Evolutionary conservation across 78 protist genomes (phyloP).

Genomic region (Pirum gemmata): DNA sequence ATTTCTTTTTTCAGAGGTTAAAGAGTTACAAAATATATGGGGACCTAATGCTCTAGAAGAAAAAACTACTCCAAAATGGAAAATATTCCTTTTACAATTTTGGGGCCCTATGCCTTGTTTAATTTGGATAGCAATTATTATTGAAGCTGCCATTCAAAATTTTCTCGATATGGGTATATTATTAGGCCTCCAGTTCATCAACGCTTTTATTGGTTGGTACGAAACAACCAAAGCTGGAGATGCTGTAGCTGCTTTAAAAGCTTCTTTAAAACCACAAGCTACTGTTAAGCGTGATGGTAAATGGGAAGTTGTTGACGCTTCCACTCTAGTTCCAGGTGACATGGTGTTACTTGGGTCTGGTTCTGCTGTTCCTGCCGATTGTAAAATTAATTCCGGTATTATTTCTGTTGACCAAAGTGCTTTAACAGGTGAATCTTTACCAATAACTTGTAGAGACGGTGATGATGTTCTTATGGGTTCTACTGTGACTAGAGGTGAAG

Average conservation of each 20-base stretch:
- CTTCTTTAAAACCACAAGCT: conserved; percentile 51
- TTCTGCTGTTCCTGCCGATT: conserved; percentile 76
- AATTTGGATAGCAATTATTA: conserved; percentile 66
- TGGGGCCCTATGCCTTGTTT: conserved; percentile 68
- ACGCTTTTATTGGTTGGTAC: conserved; percentile 70
- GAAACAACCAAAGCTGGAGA: conserved; percentile 72
- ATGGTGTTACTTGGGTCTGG: conserved; percentile 66
- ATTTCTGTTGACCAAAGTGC: conserved; percentile 70
- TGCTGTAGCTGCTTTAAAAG: conserved; percentile 76
- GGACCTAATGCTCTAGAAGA: conserved; percentile 54
- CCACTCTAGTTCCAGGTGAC: conserved; percentile 76
- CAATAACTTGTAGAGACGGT: conserved; percentile 61
- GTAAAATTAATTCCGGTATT: conserved; percentile 41
- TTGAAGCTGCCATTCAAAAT: conserved; percentile 47
- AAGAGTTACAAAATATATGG: not conserved
- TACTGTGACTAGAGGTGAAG: conserved; percentile 72
- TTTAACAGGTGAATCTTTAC: conserved; percentile 76
- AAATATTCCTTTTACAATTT: conserved; percentile 32
- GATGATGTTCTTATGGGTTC: conserved; percentile 66
- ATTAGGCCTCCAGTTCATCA: conserved; percentile 39
- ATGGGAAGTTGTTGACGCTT: conserved; percentile 50
- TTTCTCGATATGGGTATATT: conserved; percentile 24
- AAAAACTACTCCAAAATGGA: conserved; percentile 35
- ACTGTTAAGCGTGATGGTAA: conserved; percentile 62
- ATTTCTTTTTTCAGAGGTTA: conserved; percentile 34